These are phyloP conservation scores for Fraxinus ornus DNA, from an alignment of 305 asterid genomes.

Conservation along the genomic window DNA sequence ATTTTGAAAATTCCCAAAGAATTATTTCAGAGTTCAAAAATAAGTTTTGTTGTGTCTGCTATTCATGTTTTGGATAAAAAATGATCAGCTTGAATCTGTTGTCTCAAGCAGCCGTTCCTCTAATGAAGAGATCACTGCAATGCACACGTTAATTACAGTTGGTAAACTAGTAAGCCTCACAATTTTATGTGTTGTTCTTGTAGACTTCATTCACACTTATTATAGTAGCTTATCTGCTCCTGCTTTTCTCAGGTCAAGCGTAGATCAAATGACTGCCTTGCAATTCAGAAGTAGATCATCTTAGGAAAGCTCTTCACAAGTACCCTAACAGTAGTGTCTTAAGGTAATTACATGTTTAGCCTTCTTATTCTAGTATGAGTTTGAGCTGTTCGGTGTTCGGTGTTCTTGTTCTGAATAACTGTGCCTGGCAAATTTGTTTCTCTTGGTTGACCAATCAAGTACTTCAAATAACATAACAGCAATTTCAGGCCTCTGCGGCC, in stretches of 20 bases:
- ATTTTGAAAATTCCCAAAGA: slow-evolving; percentile 81
- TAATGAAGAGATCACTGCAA: slow-evolving; percentile 57
- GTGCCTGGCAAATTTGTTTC: background rate
- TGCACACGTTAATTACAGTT: slow-evolving; percentile 66
- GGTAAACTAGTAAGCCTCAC: slow-evolving; percentile 74
- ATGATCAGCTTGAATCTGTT: slow-evolving; percentile 63
- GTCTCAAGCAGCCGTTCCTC: slow-evolving; percentile 66
- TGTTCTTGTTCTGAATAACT: background rate
- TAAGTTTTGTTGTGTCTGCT: slow-evolving; percentile 68
- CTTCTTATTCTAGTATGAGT: background rate
- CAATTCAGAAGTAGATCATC: slow-evolving; percentile 70
- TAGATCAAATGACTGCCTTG: slow-evolving; percentile 49
- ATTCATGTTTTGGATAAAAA: slow-evolving; percentile 67
- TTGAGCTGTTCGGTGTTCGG: background rate
- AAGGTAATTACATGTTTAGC: slow-evolving; percentile 44
- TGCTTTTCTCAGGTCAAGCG: slow-evolving; percentile 59
- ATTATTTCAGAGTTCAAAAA: slow-evolving; percentile 60
- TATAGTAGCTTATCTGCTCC: slow-evolving; percentile 17
- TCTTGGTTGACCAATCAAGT: background rate
- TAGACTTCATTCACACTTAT: slow-evolving; percentile 7
- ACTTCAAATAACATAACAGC: background rate
- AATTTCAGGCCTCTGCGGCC: background rate
- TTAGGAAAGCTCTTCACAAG: slow-evolving; percentile 82
- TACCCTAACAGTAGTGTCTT: slow-evolving; percentile 68
- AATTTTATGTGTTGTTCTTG: slow-evolving; percentile 9